Evolutionary conservation across 1,284 basidiomycete species (phyloP).

Genomic region (Tilletia horrida): DNA sequence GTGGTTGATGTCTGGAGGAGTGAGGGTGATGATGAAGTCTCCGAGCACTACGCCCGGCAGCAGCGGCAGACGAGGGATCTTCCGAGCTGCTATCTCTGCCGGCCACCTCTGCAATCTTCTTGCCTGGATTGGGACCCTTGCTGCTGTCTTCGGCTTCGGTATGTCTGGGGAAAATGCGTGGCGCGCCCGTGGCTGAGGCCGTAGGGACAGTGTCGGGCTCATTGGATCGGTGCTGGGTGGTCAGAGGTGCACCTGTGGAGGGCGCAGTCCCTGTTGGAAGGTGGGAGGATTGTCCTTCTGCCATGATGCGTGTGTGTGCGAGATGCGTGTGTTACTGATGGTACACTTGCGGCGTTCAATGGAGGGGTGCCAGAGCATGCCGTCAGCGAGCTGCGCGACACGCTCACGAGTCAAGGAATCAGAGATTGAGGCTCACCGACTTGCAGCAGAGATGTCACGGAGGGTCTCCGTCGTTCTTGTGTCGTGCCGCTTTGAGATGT

Average conservation of each 20-base stretch:
- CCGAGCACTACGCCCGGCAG: background rate
- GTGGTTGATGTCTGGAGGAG: background rate
- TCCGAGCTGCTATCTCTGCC: background rate
- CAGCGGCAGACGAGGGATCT: background rate
- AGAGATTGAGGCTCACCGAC: too few species aligned
- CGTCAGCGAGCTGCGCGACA: too few species aligned
- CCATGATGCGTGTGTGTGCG: too few species aligned
- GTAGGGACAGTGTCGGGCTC: conserved; percentile 33
- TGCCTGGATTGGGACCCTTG: background rate
- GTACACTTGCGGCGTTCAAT: too few species aligned
- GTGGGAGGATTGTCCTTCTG: conserved; percentile 14
- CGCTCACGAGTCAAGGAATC: too few species aligned
- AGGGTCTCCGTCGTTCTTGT: too few species aligned
- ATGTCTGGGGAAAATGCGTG: conserved; percentile 34
- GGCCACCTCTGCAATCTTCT: conserved; percentile 18
- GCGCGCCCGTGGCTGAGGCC: conserved; percentile 43
- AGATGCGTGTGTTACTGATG: too few species aligned
- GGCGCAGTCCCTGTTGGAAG: conserved; percentile 5
- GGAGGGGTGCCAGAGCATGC: too few species aligned
- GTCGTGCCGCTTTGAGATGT: too few species aligned
- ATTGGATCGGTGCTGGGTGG: conserved; percentile 24
- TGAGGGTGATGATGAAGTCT: background rate
- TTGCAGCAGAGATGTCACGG: too few species aligned
- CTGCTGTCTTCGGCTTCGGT: conserved; percentile 22
- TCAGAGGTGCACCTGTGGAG: conserved; percentile 5